Evolutionary conservation across 2,329 filamentous ascomycete genomes (phyloP).

Genomic region (Phaeosphaeria sp.): DNA sequence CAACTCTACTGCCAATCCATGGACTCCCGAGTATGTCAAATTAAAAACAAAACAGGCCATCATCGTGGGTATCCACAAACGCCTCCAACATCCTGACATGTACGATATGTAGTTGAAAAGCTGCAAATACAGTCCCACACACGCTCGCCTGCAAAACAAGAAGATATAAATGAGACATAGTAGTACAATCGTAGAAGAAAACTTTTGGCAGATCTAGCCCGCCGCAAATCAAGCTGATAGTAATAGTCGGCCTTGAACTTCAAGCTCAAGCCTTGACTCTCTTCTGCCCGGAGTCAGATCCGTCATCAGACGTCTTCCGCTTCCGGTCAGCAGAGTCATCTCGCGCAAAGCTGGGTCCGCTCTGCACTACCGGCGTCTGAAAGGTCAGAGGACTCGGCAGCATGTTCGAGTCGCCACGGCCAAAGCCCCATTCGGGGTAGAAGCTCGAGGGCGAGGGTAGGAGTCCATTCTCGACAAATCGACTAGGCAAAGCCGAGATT

Average conservation of each 20-base stretch:
- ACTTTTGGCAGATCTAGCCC: conserved; percentile 3
- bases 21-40: conserved; percentile 12
- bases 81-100: conserved; percentile 23
- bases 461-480: conserved; percentile 87
- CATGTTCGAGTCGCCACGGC: conserved; percentile 75
- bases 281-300: conserved; percentile 47
- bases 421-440: conserved; percentile 88
- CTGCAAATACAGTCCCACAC: conserved; percentile 8
- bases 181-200: conserved; percentile 17
- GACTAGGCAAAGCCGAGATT: conserved; percentile 89
- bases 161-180: conserved; percentile 6
- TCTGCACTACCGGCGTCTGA: conserved; percentile 72
- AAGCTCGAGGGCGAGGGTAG: conserved; percentile 91
- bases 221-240: neutral
- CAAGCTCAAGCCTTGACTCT: conserved; percentile 41
- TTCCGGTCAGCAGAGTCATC: conserved; percentile 50
- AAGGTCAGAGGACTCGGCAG: conserved; percentile 92
- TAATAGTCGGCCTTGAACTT: neutral
- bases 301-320: conserved; percentile 50
- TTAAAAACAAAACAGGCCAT: conserved; percentile 21
- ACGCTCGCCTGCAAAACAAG: conserved; percentile 16
- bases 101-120: conserved; percentile 9
- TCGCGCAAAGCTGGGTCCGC: conserved; percentile 52
- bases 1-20: neutral
- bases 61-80: conserved; percentile 38